Evolutionary conservation across 352 stramenopile genomes (phyloP).

Genomic region (Globisporangium viniferum): DNA sequence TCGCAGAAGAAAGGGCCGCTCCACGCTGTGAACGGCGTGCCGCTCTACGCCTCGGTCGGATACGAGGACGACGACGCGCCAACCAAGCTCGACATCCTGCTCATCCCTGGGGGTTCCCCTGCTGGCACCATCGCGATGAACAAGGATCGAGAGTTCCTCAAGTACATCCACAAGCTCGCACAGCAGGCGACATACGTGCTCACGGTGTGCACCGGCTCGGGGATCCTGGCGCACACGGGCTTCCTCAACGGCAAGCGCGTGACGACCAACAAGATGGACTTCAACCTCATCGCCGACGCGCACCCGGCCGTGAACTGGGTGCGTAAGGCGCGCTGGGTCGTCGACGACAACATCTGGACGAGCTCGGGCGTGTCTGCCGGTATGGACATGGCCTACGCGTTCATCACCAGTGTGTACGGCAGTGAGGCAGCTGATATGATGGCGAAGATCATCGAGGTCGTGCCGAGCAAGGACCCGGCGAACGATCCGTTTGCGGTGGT

Average conservation of each 20-base stretch:
- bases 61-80: conserved; percentile 17
- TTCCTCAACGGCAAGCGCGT: conserved; percentile 24
- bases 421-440: background rate
- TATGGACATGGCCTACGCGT: conserved; percentile 26
- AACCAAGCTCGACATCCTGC: conserved; percentile 13
- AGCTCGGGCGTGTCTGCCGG: conserved; percentile 22
- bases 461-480: conserved; percentile 6
- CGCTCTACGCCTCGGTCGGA: conserved; percentile 17
- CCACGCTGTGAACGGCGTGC: conserved; percentile 9
- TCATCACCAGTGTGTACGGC: conserved; percentile 12
- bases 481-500: conserved; percentile 12
- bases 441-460: conserved; percentile 13
- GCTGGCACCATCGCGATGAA: background rate
- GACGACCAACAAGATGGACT: conserved; percentile 27
- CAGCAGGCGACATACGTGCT: conserved; percentile 11
- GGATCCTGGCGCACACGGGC: conserved; percentile 20
- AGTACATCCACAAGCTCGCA: conserved; percentile 4
- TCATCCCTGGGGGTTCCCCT: conserved; percentile 4
- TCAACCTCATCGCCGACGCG: conserved; percentile 5
- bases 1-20: conserved; percentile 16
- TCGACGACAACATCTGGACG: conserved; percentile 12
- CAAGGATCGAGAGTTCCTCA: conserved; percentile 4
- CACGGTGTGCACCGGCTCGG: conserved; percentile 22
- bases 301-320: conserved; percentile 19
- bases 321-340: conserved; percentile 11